phyloP scores from a whole-genome alignment of 371 early-diverging fungal species.

The Apophysomyces ossiformis region DNA sequence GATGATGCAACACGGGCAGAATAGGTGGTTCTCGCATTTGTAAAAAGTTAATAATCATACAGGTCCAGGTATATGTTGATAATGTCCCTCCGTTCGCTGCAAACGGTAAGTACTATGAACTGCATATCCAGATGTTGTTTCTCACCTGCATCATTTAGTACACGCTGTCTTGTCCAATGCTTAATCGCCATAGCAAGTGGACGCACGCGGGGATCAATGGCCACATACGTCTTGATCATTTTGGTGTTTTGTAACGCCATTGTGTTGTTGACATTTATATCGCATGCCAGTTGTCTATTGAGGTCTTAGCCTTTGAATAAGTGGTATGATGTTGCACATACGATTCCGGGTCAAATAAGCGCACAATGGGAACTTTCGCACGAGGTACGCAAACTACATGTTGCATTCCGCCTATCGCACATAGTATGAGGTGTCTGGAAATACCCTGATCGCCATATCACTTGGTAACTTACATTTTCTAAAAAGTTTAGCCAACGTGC shows the following conservation, averaged over 20 bases:
- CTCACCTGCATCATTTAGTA: slow-evolving; percentile 72
- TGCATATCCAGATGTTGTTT: background rate
- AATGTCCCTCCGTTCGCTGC: slow-evolving; percentile 89
- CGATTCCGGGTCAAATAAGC: slow-evolving; percentile 64
- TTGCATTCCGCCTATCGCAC: slow-evolving; percentile 58
- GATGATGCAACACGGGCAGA: slow-evolving; percentile 81
- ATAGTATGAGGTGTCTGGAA: background rate
- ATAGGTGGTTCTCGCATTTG: slow-evolving; percentile 91
- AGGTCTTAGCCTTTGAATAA: no score
- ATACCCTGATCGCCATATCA: background rate
- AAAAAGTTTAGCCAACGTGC: slow-evolving; percentile 45
- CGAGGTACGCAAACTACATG: slow-evolving; percentile 56
- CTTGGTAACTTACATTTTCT: slow-evolving; percentile 30
- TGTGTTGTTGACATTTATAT: slow-evolving; percentile 85
- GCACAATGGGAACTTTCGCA: slow-evolving; percentile 72
- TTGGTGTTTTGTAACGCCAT: slow-evolving; percentile 79
- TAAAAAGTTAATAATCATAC: slow-evolving; percentile 86
- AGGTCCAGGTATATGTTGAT: slow-evolving; percentile 93
- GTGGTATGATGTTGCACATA: slow-evolving; percentile 37
- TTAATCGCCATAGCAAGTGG: slow-evolving; percentile 80
- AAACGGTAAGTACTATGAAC: slow-evolving; percentile 20
- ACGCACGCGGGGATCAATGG: slow-evolving; percentile 79
- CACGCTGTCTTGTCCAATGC: slow-evolving; percentile 79
- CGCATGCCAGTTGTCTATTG: slow-evolving; percentile 67
- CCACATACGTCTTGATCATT: slow-evolving; percentile 79